phyloP scores from a whole-genome alignment of 768 basidiomycete species.

The Amanita polypyramis region DNA sequence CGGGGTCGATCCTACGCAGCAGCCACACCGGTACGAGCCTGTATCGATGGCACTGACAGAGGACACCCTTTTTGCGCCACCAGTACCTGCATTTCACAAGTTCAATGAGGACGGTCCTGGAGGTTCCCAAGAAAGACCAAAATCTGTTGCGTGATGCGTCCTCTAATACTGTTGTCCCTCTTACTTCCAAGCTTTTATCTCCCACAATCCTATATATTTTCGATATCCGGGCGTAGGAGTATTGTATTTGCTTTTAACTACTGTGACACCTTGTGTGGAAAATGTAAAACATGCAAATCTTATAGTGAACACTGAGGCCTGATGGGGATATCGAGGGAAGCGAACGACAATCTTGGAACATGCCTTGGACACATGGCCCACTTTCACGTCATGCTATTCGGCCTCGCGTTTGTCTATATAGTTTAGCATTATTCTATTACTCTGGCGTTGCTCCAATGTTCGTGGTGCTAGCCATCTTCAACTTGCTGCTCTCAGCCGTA shows the following conservation, averaged over 20 bases:
- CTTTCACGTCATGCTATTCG: too few relatives aligned
- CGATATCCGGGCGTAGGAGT: not conserved
- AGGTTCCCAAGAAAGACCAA: slow-evolving; percentile 29
- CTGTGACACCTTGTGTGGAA: not conserved
- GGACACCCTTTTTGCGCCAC: slow-evolving; percentile 43
- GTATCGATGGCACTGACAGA: slow-evolving; percentile 61
- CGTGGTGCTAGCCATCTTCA: slow-evolving; percentile 14
- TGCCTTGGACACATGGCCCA: too few relatives aligned
- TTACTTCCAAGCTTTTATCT: not conserved
- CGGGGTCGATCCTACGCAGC: slow-evolving; percentile 14
- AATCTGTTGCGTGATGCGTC: slow-evolving; percentile 26
- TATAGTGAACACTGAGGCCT: too few relatives aligned
- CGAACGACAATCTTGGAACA: too few relatives aligned
- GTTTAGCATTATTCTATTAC: not conserved
- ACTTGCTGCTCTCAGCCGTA: slow-evolving; percentile 14
- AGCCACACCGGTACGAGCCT: slow-evolving; percentile 52
- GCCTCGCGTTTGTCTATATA: too few relatives aligned
- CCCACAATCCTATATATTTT: slow-evolving; percentile 3
- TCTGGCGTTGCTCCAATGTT: not conserved
- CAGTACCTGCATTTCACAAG: slow-evolving; percentile 46
- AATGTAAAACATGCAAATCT: too few relatives aligned
- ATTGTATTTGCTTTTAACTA: not conserved
- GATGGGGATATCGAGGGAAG: too few relatives aligned
- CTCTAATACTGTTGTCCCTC: not conserved
- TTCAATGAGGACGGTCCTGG: slow-evolving; percentile 21